These are phyloP conservation scores for Miamiensis avidus DNA, from an alignment of 169 alveolate genomes.

Conservation along the genomic window DNA sequence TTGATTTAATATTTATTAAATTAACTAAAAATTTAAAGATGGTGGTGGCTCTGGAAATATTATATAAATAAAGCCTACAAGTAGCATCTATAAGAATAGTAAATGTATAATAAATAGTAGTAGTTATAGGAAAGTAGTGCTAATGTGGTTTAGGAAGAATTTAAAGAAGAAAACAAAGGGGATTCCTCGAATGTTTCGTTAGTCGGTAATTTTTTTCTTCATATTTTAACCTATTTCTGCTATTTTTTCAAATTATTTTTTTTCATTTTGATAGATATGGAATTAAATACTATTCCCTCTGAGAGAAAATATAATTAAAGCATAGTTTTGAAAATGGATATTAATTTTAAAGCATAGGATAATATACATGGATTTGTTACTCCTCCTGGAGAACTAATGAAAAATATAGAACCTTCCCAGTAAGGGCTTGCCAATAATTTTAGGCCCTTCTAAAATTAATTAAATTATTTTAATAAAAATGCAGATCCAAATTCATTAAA, in stretches of 20 bases:
- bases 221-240: not conserved
- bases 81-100: not conserved
- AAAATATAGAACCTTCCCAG: not conserved
- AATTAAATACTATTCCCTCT: not conserved
- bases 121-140: not conserved
- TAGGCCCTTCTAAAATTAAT: too few species aligned
- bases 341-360: not conserved
- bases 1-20: too few species aligned
- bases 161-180: not conserved
- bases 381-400: not conserved
- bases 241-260: not conserved
- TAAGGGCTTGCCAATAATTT: too few species aligned
- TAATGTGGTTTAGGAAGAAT: not conserved
- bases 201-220: not conserved
- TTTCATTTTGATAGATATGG: not conserved
- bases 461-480: too few species aligned
- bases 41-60: slow-evolving; percentile 41
- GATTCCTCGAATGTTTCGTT: not conserved
- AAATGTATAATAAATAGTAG: not conserved
- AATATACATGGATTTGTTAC: not conserved
- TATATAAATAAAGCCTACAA: slow-evolving; percentile 13
- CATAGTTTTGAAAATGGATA: not conserved
- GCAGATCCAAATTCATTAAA: too few species aligned
- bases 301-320: not conserved
- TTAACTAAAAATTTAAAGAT: not conserved